These are phyloP conservation scores for Cryptococcus sp. DNA, from an alignment of 1,284 basidiomycete genomes.

Conservation along the genomic window DNA sequence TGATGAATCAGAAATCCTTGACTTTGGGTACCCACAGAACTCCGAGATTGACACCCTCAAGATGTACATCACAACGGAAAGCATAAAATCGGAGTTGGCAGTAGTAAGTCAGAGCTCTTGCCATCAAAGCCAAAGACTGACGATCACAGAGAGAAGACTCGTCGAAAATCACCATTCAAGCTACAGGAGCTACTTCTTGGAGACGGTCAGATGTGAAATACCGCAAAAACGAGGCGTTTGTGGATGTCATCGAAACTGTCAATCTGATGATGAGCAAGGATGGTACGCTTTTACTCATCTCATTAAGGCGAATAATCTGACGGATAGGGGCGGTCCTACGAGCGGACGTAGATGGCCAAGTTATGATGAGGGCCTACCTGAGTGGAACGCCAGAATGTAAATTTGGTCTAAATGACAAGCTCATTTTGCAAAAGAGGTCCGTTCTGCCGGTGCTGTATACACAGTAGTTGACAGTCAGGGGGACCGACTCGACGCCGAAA, in stretches of 20 bases:
- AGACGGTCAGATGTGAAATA: conserved; percentile 90
- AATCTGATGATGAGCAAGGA: conserved; percentile 96
- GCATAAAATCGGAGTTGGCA: conserved; percentile 74
- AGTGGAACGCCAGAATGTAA: conserved; percentile 94
- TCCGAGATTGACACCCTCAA: conserved; percentile 97
- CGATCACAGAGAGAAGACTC: conserved; percentile 73
- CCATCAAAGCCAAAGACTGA: conserved; percentile 1
- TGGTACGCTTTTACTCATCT: conserved; percentile 53
- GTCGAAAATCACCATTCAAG: conserved; percentile 92
- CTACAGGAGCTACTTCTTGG: conserved; percentile 92
- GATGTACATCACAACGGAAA: conserved; percentile 96
- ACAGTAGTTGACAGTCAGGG: conserved; percentile 5
- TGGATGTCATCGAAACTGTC: conserved; percentile 94
- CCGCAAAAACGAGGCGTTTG: conserved; percentile 97
- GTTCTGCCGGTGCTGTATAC: conserved; percentile 4
- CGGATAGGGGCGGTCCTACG: conserved; percentile 74
- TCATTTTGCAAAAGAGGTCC: conserved; percentile 81
- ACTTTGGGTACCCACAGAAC: conserved; percentile 99
- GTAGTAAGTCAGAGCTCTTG: conserved; percentile 57
- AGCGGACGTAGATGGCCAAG: conserved; percentile 97
- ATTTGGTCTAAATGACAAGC: conserved; percentile 96
- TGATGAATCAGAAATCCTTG: conserved; percentile 73
- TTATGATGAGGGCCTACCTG: conserved; percentile 96
- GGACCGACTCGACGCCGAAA: conserved; percentile 55
- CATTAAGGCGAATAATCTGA: conserved; percentile 2